Base-by-base conservation (phyloP, 2,329 filamentous ascomycete genomes). In the Pseudogymnoascus sp. region DNA sequence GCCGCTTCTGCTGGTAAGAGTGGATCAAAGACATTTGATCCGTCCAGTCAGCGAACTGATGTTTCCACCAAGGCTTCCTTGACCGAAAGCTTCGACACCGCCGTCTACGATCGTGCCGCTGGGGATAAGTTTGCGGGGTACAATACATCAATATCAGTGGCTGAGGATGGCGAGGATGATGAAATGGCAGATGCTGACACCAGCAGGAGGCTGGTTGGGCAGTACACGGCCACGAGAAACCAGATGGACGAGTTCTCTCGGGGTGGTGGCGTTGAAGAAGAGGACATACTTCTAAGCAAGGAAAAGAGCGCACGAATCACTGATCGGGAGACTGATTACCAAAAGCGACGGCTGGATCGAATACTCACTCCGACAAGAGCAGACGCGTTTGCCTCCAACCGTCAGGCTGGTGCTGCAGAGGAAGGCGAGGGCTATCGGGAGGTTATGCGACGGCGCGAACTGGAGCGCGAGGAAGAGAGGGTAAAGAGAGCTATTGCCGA, bases 281-380 rank as follows among this genome's bases (percentile, higher is more conserved):
- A 93, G 62, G 95, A 99, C 70, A 87, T 93, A 6, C 79, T 99
- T 64, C 81, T 91, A 58, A 89, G 88, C 47, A 85, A 84, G 67
- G 94, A 97, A 78, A 90, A 93, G 76, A 90, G 91, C 73, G 91
- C 89, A 62, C 87, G 93, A 69, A 97, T 99, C 71, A 81, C 87
- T 64, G 93, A 95, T 72, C 88, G 94, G 70, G 93, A 97, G 78
- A 95, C 91, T 65, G 93, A 97, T 71, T 99, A 99, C 73, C 95
- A 99, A 76, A 96, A 96, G 77, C 90, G 92, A 66, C 86, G 92
- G 63, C 95, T 96, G 74, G 87, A 96, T 72, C 91, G 94, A 64
- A 86, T 84, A 59, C 80, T 97, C 65, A 94, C 91, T 20, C 91
- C 92, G 4, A 91, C 90, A 7, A 86, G 91, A 70, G 90, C 87